A percentile compares a stretch with the other conserved stretches of the same genome.
Conservation (phyloP, 345 rosid species). For the Eucalyptus sideroxylon region DNA sequence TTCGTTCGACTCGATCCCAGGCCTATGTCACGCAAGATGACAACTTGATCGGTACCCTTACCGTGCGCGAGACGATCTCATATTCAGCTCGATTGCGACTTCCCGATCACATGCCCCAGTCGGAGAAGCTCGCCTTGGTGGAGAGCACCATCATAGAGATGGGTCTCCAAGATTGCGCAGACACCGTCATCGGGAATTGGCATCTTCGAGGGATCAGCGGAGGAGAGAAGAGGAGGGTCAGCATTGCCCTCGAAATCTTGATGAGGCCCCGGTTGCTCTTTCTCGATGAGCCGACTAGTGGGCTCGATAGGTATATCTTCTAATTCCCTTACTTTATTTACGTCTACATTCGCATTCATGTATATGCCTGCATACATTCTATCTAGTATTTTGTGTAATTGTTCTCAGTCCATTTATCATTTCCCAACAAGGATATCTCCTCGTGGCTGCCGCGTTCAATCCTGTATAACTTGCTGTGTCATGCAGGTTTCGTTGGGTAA, state of each 20-base stretch:
- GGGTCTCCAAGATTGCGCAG: constrained; percentile 97
- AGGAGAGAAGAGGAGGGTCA: constrained; percentile 88
- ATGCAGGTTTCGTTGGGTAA: not conserved
- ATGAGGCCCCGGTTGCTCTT: constrained; percentile 93
- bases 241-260: constrained; percentile 91
- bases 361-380: not conserved
- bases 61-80: constrained; percentile 85
- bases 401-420: not conserved
- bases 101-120: constrained; percentile 72
- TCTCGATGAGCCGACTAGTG: constrained; percentile 96
- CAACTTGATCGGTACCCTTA: constrained; percentile 86
- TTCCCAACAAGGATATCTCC: not conserved
- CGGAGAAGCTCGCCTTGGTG: constrained; percentile 65
- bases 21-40: constrained; percentile 98
- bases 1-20: constrained; percentile 4
- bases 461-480: not conserved
- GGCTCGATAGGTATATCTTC: constrained; percentile 67
- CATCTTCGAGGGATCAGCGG: constrained; percentile 92
- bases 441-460: not conserved
- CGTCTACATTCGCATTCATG: not conserved
- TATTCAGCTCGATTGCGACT: constrained; percentile 83
- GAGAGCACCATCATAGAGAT: constrained; percentile 88
- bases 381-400: not conserved
- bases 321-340: not conserved
- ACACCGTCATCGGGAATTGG: constrained; percentile 93